Evolutionary conservation across 768 basidiomycete species (phyloP), one percentile per base, ranked within the genome.

Genomic region (Kwoniella europaea): DNA sequence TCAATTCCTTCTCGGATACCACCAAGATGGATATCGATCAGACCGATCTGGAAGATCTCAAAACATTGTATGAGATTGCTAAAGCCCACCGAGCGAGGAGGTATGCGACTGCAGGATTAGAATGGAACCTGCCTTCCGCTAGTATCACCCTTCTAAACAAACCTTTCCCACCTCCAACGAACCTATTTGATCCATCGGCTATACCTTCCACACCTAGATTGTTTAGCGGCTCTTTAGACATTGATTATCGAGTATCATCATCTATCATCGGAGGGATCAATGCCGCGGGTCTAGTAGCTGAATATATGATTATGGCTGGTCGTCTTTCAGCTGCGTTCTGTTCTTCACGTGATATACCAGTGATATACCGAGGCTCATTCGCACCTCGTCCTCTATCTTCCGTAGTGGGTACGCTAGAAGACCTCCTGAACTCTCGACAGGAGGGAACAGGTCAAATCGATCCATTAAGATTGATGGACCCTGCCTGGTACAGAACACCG

Each of bases 271-370:
- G 55, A 10, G 43, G 27, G 13, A 18, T 65, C 2, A 70, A 59
- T 27, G 62, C 68, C 2, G 56, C 55, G 1, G 24, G 24, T 2
- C 13, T 93, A 63, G 89, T 99, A 12, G 86, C 90, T 0, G 94
- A 97, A 82, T 86, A 87, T 76, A 94, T 94, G 90, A 91, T 93
- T 77, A 78, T 90, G 18, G 93, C 92, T 0, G 90, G 89, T 59
- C 88, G 90, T 2, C 86, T 90, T 0, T 90, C 91, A 0, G 95
- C 94, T 29, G 86, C 85, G 52, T 94, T 92, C 84, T 88, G 88
- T 67, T 71, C 79, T 20, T 90, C 91, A 10, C 86, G 85, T 16
- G 84, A 85, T 4, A 70, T 96, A 42, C 90, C 91, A 2, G 86
- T 89, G 54, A 78, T 92, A 6, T 91, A 91, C 60, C 88, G 94